Base-by-base conservation (phyloP, 306 rosid species). In the Quillaja saponaria region DNA sequence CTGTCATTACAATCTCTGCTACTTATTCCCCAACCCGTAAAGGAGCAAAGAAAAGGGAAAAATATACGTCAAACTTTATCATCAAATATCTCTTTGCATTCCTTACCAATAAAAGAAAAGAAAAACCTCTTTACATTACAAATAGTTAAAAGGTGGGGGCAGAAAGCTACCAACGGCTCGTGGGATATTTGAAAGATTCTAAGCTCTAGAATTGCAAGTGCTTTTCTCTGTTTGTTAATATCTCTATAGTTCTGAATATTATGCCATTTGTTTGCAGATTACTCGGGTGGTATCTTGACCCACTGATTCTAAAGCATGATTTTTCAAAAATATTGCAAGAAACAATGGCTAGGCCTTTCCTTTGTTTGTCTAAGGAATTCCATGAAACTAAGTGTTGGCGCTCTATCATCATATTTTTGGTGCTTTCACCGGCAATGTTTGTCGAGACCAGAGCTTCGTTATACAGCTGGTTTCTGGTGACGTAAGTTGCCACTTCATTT, bases 361-460 rank as follows among this genome's bases (percentile, higher is more conserved):
- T 78, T 57, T 72, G 55, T 63, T 35, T 62, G 55, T 49, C 37
- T 56, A 64, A 56, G 54, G 72, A 78, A 40, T 57, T 78, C 62
- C 75, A 49, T 58, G 82, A 78, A 55, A 72, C 44, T 28, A 14
- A 40, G 31, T 68, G 72, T 13, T 78, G 78, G 82, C 65, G 34
- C 58, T 56, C 46, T 35, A 18, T 57, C 10, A 58, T 63, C 3
- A 8, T 48, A 45, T 72, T 64, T 55, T 63, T 72, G 52, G 82
- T 68, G 14, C 75, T 78, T 63, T 78, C 76, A 17, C 82, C 82
- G 10, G 8, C 47, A 35, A 78, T 78, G 79, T 72, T 78, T 52
- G 61, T 72, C 42, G 79, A 72, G 76, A 61, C 76, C 34, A 67
- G 76, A 57, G 68, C 76, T 68, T 63, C 72, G 78, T 63, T 72